Evolutionary conservation across 768 basidiomycete species (phyloP).

Genomic region (Calocera viscosa): DNA sequence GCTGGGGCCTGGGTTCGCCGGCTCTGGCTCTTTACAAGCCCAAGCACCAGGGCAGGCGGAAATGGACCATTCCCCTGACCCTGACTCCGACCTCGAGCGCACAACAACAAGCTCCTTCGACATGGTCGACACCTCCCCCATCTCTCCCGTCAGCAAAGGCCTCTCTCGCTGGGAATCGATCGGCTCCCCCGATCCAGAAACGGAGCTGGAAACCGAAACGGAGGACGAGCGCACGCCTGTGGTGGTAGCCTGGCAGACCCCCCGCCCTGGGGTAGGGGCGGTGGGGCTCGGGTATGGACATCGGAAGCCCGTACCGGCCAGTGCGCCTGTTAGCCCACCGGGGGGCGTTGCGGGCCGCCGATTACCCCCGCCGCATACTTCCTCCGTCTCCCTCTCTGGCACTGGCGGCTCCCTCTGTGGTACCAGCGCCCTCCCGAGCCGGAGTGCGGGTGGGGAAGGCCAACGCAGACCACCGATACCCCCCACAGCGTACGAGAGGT

Average conservation of each 20-base stretch:
- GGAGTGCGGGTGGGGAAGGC: neutral
- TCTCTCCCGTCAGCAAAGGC: neutral
- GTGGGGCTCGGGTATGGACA: too few species aligned
- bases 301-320: too few species aligned
- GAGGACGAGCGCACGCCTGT: neutral
- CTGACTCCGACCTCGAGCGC: neutral
- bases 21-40: neutral
- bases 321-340: too few species aligned
- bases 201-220: neutral
- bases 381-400: neutral
- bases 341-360: too few species aligned
- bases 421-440: too few species aligned
- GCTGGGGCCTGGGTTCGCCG: neutral
- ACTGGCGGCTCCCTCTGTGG: too few species aligned
- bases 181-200: neutral
- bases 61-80: neutral
- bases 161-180: neutral
- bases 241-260: too few species aligned
- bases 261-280: too few species aligned
- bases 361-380: too few species aligned
- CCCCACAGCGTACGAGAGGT: slow-evolving; percentile 47
- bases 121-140: neutral
- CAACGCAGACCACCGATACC: slow-evolving; percentile 53
- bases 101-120: neutral
- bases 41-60: neutral